Evolutionary conservation across 192 early-diverging fungal species (phyloP).

Genomic region (Mortierella alpina): DNA sequence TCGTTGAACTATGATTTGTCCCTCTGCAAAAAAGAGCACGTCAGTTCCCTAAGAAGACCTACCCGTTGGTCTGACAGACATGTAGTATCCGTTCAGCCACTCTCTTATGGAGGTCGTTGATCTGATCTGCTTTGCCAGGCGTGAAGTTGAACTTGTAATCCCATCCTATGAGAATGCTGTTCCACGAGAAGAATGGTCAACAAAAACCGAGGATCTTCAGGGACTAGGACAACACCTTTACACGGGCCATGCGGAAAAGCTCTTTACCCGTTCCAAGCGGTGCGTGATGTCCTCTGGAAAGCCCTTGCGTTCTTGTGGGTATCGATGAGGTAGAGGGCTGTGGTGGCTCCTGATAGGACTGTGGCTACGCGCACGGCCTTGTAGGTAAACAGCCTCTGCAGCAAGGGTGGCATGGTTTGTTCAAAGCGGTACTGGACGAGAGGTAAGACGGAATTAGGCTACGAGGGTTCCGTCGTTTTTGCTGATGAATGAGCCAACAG

Average conservation of each 20-base stretch:
- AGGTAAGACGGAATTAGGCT: not conserved
- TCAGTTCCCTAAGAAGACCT: not conserved
- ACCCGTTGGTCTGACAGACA: constrained; percentile 83
- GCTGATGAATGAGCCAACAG: not conserved
- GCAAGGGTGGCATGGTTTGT: constrained; percentile 14
- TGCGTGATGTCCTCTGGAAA: constrained; percentile 58
- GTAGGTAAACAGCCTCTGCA: constrained; percentile 31
- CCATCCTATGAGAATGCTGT: constrained; percentile 57
- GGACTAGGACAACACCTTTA: not conserved
- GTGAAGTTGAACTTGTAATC: constrained; percentile 91
- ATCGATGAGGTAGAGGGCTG: constrained; percentile 57
- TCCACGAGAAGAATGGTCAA: constrained; percentile 1
- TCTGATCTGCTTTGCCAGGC: constrained; percentile 65
- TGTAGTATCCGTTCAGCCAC: constrained; percentile 78
- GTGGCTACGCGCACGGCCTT: constrained; percentile 22
- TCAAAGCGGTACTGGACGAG: not conserved
- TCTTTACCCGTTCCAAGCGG: constrained; percentile 61
- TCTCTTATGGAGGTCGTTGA: constrained; percentile 78
- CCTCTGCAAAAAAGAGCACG: not conserved
- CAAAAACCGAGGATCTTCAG: not conserved
- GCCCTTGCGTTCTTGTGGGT: constrained; percentile 59
- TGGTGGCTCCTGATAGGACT: constrained; percentile 21
- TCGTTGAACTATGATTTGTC: not conserved
- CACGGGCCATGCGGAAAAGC: not conserved
- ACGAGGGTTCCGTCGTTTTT: not conserved